These are phyloP conservation scores for Neurospora discreta DNA, from an alignment of 495 filamentous ascomycete genomes.

Conservation along the genomic window DNA sequence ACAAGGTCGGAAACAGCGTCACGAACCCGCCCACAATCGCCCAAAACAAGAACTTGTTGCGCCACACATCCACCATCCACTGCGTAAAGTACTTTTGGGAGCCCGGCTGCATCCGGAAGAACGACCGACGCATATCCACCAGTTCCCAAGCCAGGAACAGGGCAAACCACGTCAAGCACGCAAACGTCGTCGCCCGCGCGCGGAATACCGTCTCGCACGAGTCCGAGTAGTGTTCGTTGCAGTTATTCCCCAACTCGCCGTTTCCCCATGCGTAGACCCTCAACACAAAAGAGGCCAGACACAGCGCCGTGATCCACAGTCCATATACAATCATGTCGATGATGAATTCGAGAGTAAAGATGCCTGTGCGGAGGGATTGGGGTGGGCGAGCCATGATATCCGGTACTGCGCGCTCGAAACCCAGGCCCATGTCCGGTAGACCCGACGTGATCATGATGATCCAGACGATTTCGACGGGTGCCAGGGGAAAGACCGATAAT, in stretches of 20 bases:
- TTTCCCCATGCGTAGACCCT: conserved; percentile 55
- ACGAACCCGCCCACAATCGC: conserved; percentile 56
- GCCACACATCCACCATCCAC: conserved; percentile 53
- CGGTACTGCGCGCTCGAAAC: conserved; percentile 55
- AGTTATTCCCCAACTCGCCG: conserved; percentile 55
- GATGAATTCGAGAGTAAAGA: conserved; percentile 60
- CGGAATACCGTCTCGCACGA: conserved; percentile 57
- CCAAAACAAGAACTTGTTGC: conserved; percentile 67
- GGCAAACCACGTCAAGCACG: conserved; percentile 61
- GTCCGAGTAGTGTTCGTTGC: conserved; percentile 46
- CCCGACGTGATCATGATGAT: conserved; percentile 69
- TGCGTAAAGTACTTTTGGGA: conserved; percentile 40
- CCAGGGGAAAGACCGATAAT: conserved; percentile 63
- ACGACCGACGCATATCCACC: conserved; percentile 52
- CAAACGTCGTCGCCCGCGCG: conserved; percentile 67
- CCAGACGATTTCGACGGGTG: conserved; percentile 67
- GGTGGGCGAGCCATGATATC: conserved; percentile 65
- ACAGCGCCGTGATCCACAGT: conserved; percentile 51
- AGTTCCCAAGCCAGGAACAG: conserved; percentile 68
- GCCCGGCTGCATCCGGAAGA: conserved; percentile 56
- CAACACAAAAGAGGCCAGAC: conserved; percentile 30
- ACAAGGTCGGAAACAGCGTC: conserved; percentile 59
- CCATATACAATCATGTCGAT: conserved; percentile 67
- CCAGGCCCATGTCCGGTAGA: conserved; percentile 64
- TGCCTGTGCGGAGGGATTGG: conserved; percentile 49